These are phyloP conservation scores for Pseudocercospora crystallina DNA, from an alignment of 2,329 filamentous ascomycete species.

Conservation along the genomic window DNA sequence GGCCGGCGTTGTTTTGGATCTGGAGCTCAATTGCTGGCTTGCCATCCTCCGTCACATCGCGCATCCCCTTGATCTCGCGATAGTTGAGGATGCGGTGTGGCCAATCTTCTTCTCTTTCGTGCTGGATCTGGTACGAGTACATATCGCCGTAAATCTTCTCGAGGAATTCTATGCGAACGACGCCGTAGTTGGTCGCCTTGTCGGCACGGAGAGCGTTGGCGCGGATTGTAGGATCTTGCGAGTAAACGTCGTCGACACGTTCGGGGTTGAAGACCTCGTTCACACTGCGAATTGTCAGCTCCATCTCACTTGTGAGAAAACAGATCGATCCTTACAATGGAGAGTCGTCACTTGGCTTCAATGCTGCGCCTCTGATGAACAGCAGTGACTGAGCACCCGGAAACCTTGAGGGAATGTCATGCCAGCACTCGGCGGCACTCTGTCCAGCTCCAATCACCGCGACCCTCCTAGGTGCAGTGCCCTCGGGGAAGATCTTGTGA, in stretches of 20 bases:
- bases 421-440: slow-evolving; percentile 92
- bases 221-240: slow-evolving; percentile 63
- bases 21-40: slow-evolving; percentile 57
- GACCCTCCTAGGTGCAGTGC: slow-evolving; percentile 64
- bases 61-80: slow-evolving; percentile 62
- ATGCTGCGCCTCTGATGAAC: slow-evolving; percentile 77
- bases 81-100: slow-evolving; percentile 75
- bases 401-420: slow-evolving; percentile 78
- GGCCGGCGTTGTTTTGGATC: slow-evolving; percentile 53
- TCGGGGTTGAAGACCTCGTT: slow-evolving; percentile 96
- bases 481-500: slow-evolving; percentile 58
- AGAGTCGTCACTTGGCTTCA: slow-evolving; percentile 90
- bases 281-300: slow-evolving; percentile 59
- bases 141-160: slow-evolving; percentile 84
- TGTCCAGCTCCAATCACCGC: slow-evolving; percentile 88
- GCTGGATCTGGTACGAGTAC: slow-evolving; percentile 77
- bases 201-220: slow-evolving; percentile 64
- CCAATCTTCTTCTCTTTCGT: slow-evolving; percentile 72
- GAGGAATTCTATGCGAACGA: slow-evolving; percentile 86
- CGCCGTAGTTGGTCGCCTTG: slow-evolving; percentile 88
- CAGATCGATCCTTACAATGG: slow-evolving; percentile 60
- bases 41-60: slow-evolving; percentile 26
- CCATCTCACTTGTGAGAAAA: background rate
- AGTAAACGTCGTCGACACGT: slow-evolving; percentile 74
- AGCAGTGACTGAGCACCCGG: slow-evolving; percentile 76